Base-by-base conservation (phyloP, 1,139 yeast species). In the Blastobotrys persicus region DNA sequence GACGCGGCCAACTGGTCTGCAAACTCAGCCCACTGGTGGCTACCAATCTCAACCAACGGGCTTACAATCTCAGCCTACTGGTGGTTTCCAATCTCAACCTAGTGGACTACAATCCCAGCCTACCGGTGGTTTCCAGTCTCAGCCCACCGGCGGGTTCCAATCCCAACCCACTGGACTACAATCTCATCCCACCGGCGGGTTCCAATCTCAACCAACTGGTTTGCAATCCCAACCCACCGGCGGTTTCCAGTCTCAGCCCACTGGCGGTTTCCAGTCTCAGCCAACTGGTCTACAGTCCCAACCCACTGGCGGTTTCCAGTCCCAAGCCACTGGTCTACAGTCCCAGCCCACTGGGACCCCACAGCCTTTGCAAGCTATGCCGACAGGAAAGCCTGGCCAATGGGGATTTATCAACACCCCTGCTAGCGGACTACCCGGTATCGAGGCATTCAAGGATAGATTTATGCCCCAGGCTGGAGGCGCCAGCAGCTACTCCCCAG, bases 401-500 rank as follows among this genome's bases (percentile, higher is more conserved):
- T 84, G 92, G 94, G 91, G 92, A 0, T 83, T 84, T 69, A 84
- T 81, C 39, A 79, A 84, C 31, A 79, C 78, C 50, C 89, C 88
- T 13, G 80, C 86, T 0, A 84, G 85, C 37, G 88, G 87, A 1
- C 74, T 84, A 39, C 91, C 92, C 1, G 92, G 92, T 5, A 73
- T 85, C 58, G 85, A 81, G 55, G 82, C 84, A 47, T 80, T 86
- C 80, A 84, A 82, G 59, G 79, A 78, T 49, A 88, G 84, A 57
- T 83, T 86, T 65, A 81, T 88, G 74, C 96, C 97, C 0, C 66
- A 70, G 49, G 61, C 64, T 34, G 83, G 81, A 26, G 80, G 80
- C 2, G 63, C 71, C 3, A 56, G 58, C 39, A 65, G 57, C 46
- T 65, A 65, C 26, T 49, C 65, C 14, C 54, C 66, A 17, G 44